Conservation (phyloP, 306 rosid species). For the Cicer cuneatum region DNA sequence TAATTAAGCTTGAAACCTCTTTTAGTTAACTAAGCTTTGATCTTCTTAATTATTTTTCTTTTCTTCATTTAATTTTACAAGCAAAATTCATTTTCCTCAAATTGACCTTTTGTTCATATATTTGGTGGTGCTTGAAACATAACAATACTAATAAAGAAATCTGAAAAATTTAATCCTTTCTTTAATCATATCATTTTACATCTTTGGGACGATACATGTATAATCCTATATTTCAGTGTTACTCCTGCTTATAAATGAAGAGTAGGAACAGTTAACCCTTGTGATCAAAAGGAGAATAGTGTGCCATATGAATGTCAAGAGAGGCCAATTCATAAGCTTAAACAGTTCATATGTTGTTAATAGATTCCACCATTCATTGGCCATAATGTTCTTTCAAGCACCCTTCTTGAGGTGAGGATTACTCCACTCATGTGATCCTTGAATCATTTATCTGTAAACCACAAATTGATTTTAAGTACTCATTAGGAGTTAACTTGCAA, state of each 20-base stretch:
- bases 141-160: no score
- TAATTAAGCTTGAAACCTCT: no score
- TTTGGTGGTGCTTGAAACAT: no score
- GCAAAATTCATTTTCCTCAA: no score
- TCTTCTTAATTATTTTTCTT: no score
- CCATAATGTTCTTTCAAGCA: slow-evolving; percentile 32
- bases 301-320: slow-evolving; percentile 31
- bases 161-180: background rate
- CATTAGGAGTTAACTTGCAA: slow-evolving; percentile 9
- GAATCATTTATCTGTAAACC: slow-evolving; percentile 54
- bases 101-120: no score
- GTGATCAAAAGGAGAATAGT: slow-evolving; percentile 32
- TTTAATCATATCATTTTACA: slow-evolving; percentile 34
- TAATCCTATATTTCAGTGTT: slow-evolving; percentile 38
- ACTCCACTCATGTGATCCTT: slow-evolving; percentile 35
- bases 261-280: slow-evolving; percentile 24
- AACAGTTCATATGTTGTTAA: slow-evolving; percentile 21
- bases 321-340: slow-evolving; percentile 35
- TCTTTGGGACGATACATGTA: slow-evolving; percentile 35
- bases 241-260: slow-evolving; percentile 29
- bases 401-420: slow-evolving; percentile 22
- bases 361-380: slow-evolving; percentile 26
- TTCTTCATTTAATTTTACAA: no score
- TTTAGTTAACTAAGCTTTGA: no score
- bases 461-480: slow-evolving; percentile 17